These are phyloP conservation scores for Boletus vermiculosoides DNA, from an alignment of 768 basidiomycete species.

Conservation along the genomic window DNA sequence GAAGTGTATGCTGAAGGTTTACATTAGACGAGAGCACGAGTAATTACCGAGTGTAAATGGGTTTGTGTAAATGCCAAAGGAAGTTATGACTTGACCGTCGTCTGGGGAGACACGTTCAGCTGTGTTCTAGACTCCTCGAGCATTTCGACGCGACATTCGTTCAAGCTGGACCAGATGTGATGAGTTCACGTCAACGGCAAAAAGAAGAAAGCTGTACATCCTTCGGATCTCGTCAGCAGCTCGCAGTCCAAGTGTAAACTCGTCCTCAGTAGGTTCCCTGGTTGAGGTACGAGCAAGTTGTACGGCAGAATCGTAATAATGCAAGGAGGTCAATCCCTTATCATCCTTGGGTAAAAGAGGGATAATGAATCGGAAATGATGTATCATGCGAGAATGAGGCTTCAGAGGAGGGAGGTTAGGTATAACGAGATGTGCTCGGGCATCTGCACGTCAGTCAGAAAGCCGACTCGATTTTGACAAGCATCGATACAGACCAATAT, in stretches of 20 bases:
- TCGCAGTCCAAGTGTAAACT: slow-evolving; percentile 61
- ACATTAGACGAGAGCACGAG: slow-evolving; percentile 32
- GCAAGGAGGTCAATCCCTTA: slow-evolving; percentile 63
- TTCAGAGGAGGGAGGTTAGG: slow-evolving; percentile 68
- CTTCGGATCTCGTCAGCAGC: slow-evolving; percentile 61
- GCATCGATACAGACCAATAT: slow-evolving; percentile 53
- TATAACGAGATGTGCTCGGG: slow-evolving; percentile 66
- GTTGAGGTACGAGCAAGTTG: slow-evolving; percentile 66
- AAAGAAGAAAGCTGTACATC: slow-evolving; percentile 40
- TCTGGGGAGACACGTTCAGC: slow-evolving; percentile 27
- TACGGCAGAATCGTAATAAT: slow-evolving; percentile 76
- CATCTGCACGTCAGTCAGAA: slow-evolving; percentile 44
- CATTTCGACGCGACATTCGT: slow-evolving; percentile 66
- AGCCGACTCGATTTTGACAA: neutral
- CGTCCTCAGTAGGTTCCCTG: slow-evolving; percentile 61
- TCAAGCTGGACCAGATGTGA: slow-evolving; percentile 40
- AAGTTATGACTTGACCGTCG: slow-evolving; percentile 12
- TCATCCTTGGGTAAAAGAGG: slow-evolving; percentile 61
- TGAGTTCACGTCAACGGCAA: neutral
- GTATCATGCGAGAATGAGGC: slow-evolving; percentile 73
- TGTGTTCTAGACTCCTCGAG: slow-evolving; percentile 53
- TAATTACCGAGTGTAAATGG: neutral
- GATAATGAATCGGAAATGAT: slow-evolving; percentile 75
- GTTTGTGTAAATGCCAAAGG: neutral
- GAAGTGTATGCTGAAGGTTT: slow-evolving; percentile 44